Evolutionary conservation across 257 asterid species (phyloP).

Genomic region (Solanum piurae): DNA sequence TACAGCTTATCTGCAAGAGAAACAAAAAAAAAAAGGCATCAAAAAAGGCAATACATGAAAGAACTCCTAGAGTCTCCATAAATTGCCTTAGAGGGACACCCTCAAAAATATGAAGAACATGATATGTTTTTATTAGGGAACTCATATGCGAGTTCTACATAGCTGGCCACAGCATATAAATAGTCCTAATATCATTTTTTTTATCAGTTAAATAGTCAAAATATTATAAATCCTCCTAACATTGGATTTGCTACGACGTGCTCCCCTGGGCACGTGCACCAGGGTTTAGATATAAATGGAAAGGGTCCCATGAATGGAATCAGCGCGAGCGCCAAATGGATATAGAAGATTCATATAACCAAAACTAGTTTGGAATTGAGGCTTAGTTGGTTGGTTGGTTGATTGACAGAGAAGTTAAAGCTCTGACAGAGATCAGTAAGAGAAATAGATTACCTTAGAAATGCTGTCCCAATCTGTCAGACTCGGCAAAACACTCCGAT

Average conservation of each 20-base stretch:
- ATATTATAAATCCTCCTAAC: not conserved
- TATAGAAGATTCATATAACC: not conserved
- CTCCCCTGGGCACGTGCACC: not conserved
- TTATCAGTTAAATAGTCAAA: not conserved
- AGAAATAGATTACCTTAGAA: constrained; percentile 36
- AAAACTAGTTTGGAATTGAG: not conserved
- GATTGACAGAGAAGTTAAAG: not conserved
- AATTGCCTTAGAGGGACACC: not conserved
- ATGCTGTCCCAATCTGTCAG: constrained; percentile 87
- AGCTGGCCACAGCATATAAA: not conserved
- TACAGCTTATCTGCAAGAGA: constrained; percentile 44
- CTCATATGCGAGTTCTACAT: not conserved
- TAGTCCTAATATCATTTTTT: not conserved
- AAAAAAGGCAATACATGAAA: not conserved
- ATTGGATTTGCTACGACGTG: not conserved
- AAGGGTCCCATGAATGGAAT: not conserved
- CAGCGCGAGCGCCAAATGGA: not conserved
- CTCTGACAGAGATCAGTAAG: not conserved
- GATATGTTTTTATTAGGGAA: not conserved
- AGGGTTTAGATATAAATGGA: not conserved
- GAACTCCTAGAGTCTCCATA: not conserved
- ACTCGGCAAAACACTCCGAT: constrained; percentile 56
- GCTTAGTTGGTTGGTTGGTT: not conserved
- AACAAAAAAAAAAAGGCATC: not conserved
- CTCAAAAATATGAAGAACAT: not conserved